phyloP scores from a whole-genome alignment of 306 rosid genomes.

The Cicer chorassanicum region DNA sequence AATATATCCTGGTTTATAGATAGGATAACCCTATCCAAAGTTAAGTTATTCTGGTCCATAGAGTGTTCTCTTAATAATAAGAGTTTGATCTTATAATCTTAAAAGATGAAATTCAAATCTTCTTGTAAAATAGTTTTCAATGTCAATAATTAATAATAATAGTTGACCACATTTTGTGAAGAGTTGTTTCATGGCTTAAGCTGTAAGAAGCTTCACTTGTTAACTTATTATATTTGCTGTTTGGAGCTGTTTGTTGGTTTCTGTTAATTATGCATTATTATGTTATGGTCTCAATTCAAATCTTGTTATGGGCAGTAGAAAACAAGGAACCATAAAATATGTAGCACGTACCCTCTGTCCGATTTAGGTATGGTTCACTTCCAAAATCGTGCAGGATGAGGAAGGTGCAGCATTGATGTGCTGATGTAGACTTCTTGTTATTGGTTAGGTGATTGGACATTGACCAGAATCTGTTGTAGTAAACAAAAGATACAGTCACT shows the following conservation, averaged over 20 bases:
- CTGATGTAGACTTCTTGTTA: conserved; percentile 20
- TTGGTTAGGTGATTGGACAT: neutral
- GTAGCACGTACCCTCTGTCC: neutral
- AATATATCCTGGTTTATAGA: neutral
- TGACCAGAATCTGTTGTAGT: no score
- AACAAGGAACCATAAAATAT: neutral
- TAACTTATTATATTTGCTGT: neutral
- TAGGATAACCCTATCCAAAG: neutral
- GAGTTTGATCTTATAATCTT: no score
- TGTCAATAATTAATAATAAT: no score
- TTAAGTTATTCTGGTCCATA: no score
- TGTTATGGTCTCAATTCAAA: conserved; percentile 4
- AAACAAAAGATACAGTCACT: no score
- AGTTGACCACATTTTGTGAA: no score
- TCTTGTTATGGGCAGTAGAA: neutral
- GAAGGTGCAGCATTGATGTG: neutral
- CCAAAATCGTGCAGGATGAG: neutral
- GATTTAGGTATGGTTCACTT: neutral
- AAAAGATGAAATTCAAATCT: no score
- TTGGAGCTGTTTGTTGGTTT: conserved; percentile 3
- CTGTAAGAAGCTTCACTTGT: conserved; percentile 23
- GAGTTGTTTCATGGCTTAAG: neutral
- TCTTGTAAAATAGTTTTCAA: no score
- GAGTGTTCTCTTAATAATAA: no score
- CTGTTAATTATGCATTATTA: conserved; percentile 1